These are phyloP conservation scores for Candida nemodendra DNA, from an alignment of 805 yeast genomes.

Conservation along the genomic window DNA sequence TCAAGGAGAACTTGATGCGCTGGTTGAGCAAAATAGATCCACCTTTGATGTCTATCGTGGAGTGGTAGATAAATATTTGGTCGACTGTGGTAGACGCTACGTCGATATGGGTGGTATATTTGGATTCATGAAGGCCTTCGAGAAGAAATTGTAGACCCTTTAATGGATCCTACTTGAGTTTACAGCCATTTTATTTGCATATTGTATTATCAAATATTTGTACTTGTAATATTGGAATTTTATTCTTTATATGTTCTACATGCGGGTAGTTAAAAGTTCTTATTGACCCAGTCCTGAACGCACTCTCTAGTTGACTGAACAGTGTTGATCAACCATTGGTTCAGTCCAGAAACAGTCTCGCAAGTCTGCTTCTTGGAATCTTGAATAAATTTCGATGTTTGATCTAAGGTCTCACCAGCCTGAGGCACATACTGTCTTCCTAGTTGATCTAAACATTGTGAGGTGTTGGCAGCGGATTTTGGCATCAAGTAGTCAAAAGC, in stretches of 20 bases:
- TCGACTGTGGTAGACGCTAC: slow-evolving; percentile 82
- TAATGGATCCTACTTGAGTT: no score
- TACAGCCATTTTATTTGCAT: no score
- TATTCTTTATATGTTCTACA: no score
- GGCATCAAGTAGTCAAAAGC: slow-evolving; percentile 52
- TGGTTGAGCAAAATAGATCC: slow-evolving; percentile 76
- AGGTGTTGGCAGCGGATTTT: slow-evolving; percentile 38
- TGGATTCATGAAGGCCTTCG: slow-evolving; percentile 27
- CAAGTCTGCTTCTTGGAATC: slow-evolving; percentile 4
- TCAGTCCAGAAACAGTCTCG: slow-evolving; percentile 2
- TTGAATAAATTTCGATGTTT: slow-evolving; percentile 3
- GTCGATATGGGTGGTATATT: slow-evolving; percentile 86
- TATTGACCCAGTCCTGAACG: slow-evolving; percentile 6
- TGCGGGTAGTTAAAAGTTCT: no score
- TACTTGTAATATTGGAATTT: no score
- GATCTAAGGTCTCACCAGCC: slow-evolving; percentile 25
- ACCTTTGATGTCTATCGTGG: slow-evolving; percentile 51
- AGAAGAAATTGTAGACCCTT: slow-evolving; percentile 12
- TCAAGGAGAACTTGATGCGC: slow-evolving; percentile 61
- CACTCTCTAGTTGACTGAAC: slow-evolving; percentile 9
- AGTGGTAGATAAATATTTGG: slow-evolving; percentile 70
- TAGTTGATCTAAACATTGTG: slow-evolving; percentile 23
- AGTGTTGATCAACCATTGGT: slow-evolving; percentile 1
- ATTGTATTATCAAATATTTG: no score
- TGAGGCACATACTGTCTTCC: slow-evolving; percentile 41